Evolutionary conservation across 2,329 filamentous ascomycete genomes (phyloP), one percentile per base, ranked within the genome.

Genomic region (Monilinia polystroma): DNA sequence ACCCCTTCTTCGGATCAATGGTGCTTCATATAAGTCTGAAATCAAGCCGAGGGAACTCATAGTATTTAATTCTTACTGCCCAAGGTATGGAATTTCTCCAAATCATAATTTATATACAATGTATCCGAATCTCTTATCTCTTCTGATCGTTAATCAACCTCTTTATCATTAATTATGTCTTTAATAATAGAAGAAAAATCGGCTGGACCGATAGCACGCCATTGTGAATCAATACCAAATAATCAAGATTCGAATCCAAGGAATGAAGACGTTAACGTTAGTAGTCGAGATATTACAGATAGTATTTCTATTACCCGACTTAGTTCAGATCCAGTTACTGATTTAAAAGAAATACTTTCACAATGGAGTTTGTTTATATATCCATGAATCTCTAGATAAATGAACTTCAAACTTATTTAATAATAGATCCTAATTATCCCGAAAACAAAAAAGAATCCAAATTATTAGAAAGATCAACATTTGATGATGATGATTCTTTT

Each of bases 301-400:
- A 43, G 29, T 3, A 18, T 60, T 51, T 16, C 57, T 4, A 23
- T 35, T 18, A 11, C 26, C n/a, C 26, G 18, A 38, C 1, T 23
- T 38, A 60, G 26, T 23, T 51, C 20, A 20, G 10, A 60, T 60
- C 26, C 29, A 4, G 26, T 35, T 2, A 32, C 43, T 11, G 43
- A 60, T 49, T 23, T 35, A 20, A 60, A 49, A 41, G 43, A 29
- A 51, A 60, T 10, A 18, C 20, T 60, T 20, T 60, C 43, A 60
- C 26, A n/a, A 26, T 60, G 58, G 58, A 43, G 43, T 35, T 58
- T n/a, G 55, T 58, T 58, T 18, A 41, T 35, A 45, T 58, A 16
- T 26, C n/a, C 43, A 7, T 32, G 16, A 29, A 26, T 58, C 32
- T 35, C 32, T 35, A 5, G 7, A 35, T 8, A 58, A 23, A 58